Percentiles rank a stretch among this genome's conserved stretches.
Evolutionary conservation across 179 eudicot genomes (phyloP).

Genomic region (Carnegiea gigantea): DNA sequence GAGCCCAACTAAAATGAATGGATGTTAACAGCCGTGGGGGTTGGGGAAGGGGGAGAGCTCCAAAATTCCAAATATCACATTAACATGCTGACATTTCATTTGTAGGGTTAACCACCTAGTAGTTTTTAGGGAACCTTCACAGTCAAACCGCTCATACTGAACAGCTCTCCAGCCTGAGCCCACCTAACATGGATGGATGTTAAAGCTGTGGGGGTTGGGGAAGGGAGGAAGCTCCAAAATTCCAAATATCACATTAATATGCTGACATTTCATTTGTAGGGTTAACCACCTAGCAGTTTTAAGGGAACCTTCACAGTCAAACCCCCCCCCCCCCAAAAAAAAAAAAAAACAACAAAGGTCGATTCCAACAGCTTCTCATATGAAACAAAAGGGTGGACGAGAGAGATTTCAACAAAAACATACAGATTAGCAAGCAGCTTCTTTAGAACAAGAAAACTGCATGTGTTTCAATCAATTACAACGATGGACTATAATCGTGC

Average conservation of each 20-base stretch:
- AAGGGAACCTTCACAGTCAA: neutral
- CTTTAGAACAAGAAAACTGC: neutral
- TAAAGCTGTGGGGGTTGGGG: no score
- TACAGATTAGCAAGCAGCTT: neutral
- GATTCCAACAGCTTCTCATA: neutral
- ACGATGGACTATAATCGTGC: neutral
- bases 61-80: neutral
- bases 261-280: no score
- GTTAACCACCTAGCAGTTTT: no score
- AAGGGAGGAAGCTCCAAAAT: no score
- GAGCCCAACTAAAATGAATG: neutral
- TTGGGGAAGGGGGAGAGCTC: neutral
- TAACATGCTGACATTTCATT: neutral
- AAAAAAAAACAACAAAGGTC: neutral
- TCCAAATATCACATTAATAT: no score
- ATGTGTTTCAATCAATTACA: neutral
- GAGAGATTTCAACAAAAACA: neutral
- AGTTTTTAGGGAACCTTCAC: neutral
- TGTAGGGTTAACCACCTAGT: neutral
- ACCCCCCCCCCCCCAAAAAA: neutral
- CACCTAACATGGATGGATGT: no score
- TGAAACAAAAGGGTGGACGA: neutral
- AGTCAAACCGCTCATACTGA: neutral
- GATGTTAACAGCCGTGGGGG: neutral
- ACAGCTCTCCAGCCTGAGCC: no score